Base-by-base conservation (phyloP, 257 asterid genomes). In the Nicotiana obtusifolia region DNA sequence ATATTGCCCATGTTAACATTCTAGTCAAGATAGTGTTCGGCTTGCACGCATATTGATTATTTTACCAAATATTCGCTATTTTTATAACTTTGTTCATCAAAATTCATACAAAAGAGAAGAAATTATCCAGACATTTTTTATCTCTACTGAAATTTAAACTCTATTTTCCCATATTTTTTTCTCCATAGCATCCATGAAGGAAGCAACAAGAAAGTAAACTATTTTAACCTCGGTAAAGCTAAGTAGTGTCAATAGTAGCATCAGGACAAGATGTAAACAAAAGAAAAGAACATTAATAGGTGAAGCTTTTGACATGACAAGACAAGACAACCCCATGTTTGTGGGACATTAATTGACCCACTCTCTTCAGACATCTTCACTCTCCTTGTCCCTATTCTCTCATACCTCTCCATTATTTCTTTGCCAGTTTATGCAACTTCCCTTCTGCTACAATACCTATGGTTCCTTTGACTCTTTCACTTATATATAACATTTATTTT, bases 161-260 rank as follows among this genome's bases (percentile, higher is more conserved):
- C 47, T 7, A 37, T 7, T 37, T 7, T 7, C 10, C 10, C 47
- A 37, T 37, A 41, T 1, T 41, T 41, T 41, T 41, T 41, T 3
- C n/a, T 10, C 31, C n/a, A 69, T 41, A 69, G 13, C 20, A 13
- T 41, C 35, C 5, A 69, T 13, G 17, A 69, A 41, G 11, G 44
- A n/a, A 10, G 56, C 33, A 69, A 69, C 33, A 20, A 41, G 11
- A 56, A 2, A 19, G 24, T 91, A 93, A 97, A 93, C 85, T 92
- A 89, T 93, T 30, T 71, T 44, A 44, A 41, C 47, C 47, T 41
- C 47, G 7, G 47, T 1, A 41, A 41, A 68, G 31, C 60, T n/a
- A 69, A 69, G 20, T 41, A n/a, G 20, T 22, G 37, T 33, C 60
- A 83, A 78, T 54, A 22, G 62, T 22, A 10, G 20, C 62, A 56